Percentiles rank a stretch among this genome's conserved stretches.
Conservation (phyloP, 371 early-diverging fungal species). For the Apophysomyces trapeziformis region DNA sequence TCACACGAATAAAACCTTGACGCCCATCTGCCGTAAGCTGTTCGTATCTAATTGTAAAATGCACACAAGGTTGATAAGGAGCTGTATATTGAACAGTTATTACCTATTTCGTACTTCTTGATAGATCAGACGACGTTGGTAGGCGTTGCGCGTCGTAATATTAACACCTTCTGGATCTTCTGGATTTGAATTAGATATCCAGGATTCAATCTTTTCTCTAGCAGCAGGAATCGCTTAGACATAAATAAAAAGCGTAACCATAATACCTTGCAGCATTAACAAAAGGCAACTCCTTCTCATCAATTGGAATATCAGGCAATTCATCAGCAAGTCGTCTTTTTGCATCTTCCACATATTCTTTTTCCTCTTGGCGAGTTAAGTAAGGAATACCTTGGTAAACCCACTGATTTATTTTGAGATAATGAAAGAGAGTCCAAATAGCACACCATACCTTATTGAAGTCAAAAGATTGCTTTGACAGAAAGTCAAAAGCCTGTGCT, state of each 20-base stretch:
- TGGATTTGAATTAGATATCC: conserved; percentile 45
- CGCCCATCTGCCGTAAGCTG: conserved; percentile 54
- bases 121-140: conserved; percentile 67
- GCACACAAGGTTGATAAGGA: no score
- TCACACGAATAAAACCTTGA: conserved; percentile 44
- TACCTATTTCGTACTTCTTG: conserved; percentile 70
- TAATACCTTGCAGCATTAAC: conserved; percentile 50
- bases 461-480: conserved; percentile 77
- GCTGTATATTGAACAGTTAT: background rate
- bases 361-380: conserved; percentile 68
- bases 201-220: conserved; percentile 50
- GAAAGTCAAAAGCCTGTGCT: conserved; percentile 79
- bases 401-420: conserved; percentile 37
- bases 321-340: conserved; percentile 47
- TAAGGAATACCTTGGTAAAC: conserved; percentile 79
- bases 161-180: conserved; percentile 46
- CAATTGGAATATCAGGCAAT: conserved; percentile 65
- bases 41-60: conserved; percentile 26
- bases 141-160: conserved; percentile 55
- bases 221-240: background rate
- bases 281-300: conserved; percentile 62
- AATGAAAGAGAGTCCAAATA: background rate
- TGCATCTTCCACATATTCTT: conserved; percentile 50
- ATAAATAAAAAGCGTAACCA: background rate
- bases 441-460: conserved; percentile 68